Percentiles rank a stretch among this genome's conserved stretches.
phyloP scores from a whole-genome alignment of 768 basidiomycete species.

The Collybiopsis confluens region DNA sequence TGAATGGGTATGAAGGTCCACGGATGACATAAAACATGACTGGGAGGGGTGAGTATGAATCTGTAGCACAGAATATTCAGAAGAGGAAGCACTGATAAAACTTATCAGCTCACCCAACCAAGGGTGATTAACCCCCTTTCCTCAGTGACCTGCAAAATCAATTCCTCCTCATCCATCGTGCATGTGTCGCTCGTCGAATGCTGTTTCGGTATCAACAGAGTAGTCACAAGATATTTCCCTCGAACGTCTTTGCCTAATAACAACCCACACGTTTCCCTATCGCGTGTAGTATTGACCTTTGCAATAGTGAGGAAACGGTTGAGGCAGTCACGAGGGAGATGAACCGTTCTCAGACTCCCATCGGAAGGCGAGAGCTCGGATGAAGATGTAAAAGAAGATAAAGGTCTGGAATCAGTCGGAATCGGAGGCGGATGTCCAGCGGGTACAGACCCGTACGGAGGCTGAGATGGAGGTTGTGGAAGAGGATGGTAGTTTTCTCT shows the following conservation, averaged over 20 bases:
- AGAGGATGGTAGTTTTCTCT: conserved; percentile 13
- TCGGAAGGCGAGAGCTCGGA: conserved; percentile 22
- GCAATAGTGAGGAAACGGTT: conserved; percentile 75
- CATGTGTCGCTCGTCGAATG: conserved; percentile 89
- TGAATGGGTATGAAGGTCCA: conserved; percentile 89
- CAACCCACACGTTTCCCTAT: conserved; percentile 85
- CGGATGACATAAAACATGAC: conserved; percentile 93
- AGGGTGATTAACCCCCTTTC: conserved; percentile 77
- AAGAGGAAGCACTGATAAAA: not conserved
- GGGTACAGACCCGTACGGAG: conserved; percentile 15
- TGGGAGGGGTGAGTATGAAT: conserved; percentile 93
- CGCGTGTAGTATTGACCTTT: conserved; percentile 68
- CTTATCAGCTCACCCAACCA: conserved; percentile 70
- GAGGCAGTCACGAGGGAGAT: conserved; percentile 70
- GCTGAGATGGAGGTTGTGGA: conserved; percentile 17
- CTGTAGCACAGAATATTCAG: conserved; percentile 31
- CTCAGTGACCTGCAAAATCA: conserved; percentile 82
- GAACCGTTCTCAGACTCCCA: conserved; percentile 57
- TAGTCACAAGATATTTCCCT: conserved; percentile 68
- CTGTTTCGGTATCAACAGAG: conserved; percentile 84
- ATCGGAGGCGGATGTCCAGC: conserved; percentile 20
- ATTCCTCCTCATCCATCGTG: conserved; percentile 86
- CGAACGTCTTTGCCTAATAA: conserved; percentile 68
- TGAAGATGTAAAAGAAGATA: conserved; percentile 9
- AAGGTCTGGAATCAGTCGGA: conserved; percentile 13